Base-by-base conservation (phyloP, 2,329 filamentous ascomycete species). In the Aureobasidium sp. region DNA sequence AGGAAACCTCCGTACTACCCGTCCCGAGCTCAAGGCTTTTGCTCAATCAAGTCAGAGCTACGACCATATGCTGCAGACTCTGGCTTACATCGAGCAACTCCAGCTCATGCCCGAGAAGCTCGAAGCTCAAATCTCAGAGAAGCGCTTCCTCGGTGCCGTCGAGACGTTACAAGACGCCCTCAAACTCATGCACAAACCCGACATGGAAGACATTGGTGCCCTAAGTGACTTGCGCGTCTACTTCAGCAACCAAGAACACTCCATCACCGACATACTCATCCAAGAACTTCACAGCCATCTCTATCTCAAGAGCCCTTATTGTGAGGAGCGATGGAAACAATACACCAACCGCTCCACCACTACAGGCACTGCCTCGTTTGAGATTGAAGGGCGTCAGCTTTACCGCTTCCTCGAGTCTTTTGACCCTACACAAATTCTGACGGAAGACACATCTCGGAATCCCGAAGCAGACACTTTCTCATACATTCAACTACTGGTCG, bases 221-320 rank as follows among this genome's bases (percentile, higher is more conserved):
- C 78, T 99, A 68, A 87, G 84, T 62, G 94, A 99, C 68, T 77
- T 99, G 67, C 85, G 91, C 62, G 86, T 86, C 69, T 97, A 97
- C 70, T 85, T 99, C 63, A 87, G 87, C 63, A 97, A 96, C 71
- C 95, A 99, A 72, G 94, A 99, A 76, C 89, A 88, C 31, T 87
- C 90, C 0, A 78, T 99, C 65, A 93, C 93, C 70, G 94, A 99
- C 71, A 97, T 97, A 59, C 74, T 99, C 62, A 87, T 97, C n/a
- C 94, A 99, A 73, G 94, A 99, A 74, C 80, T 99, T 37, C 94
- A 99, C 72, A 94, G 96, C 72, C 94, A 99, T 75, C 81, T 99
- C 4, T 99, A 99, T 72, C 84, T 99, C 42, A 97, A 97, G 73
- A 97, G 93, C 3, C 94, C 93, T 0, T 99, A 99, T 72, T 97